Evolutionary conservation across 2,329 filamentous ascomycete genomes (phyloP), one percentile per base, ranked within the genome.

Genomic region (Trichoderma atroviride): DNA sequence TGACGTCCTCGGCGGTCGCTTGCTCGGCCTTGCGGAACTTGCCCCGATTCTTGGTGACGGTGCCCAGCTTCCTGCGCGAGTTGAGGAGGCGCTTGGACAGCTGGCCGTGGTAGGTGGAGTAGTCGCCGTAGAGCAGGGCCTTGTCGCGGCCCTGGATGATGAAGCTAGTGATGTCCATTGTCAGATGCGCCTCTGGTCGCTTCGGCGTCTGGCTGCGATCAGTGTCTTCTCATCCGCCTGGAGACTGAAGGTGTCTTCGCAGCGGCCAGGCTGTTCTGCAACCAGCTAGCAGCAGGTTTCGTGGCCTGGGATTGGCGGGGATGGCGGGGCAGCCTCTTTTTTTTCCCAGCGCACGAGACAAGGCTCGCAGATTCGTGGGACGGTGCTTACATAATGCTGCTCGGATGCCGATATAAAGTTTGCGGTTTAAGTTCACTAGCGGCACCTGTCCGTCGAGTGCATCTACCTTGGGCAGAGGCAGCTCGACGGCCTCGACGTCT

Each of bases 91-190:
- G 91, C 78, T 93, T 92, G 73, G 91, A 89, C 62, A 96, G 86
- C 78, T 93, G 92, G 60, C 85, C 84, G 76, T 94, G 91, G 80
- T 98, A 98, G 69, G 91, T 91, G 77, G 88, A 89, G 82, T 97
- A 94, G 82, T 97, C 94, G 74, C 94, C 94, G 73, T 96, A 90
- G 35, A 97, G 87, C 63, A 97, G 90, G 47, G 93, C 93, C 76
- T 92, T 88, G 79, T 97, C 92, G 72, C 96, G 87, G 73, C 91
- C 90, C 65, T 89, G 88, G 76, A 94, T 87, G 74, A 98, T 84
- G 73, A 93, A 94, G 74, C 88, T 88, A 69, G 96, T 98, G 80
- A 98, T 93, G 73, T 97, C 93, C 95, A 98, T 97, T 69, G 52
- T 57, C 19, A 22, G 60, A 29, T 33, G 33, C 11, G 52, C 24